Evolutionary conservation across 805 yeast species (phyloP), one percentile per base, ranked within the genome.

Genomic region (Wickerhamiella cacticola): DNA sequence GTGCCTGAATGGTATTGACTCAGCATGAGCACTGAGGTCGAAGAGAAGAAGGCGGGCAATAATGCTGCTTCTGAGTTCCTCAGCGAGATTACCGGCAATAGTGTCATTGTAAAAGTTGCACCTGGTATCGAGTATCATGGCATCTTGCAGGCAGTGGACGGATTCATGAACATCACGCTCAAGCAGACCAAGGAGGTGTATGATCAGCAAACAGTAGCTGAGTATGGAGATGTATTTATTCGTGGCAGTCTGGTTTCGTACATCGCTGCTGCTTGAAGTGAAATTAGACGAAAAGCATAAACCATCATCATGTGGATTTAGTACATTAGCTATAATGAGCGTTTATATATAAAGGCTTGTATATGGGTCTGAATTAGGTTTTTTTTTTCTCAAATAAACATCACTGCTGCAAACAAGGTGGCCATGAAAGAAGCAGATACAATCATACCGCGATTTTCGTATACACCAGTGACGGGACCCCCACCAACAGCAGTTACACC

Each of bases 161-260:
- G 97, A 7, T 92, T 80, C 68, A 87, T 92, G 96, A 92, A 92
- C 66, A 81, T 92, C 43, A 94, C 89, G 1, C 71, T 92, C 54
- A 86, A 82, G 48, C 73, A 79, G 52, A 78, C 94, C 3, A 71
- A 76, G 41, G 98, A 92, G 60, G 63, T 66, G 40, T 75, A 76
- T 28, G 66, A 68, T 46, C 74, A 74, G 5, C 69, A 70, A 41
- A 59, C 62, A 39, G 74, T 72, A 31, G 75, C 72, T 52, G 67
- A 65, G 23, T 80, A 77, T 52, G 84, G 84, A 26, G 94, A 84
- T 63, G 87, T 84, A 24, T 86, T 86, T 60, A 76, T 86, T 55
- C 76, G 95, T 64, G 95, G 95, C 33, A 85, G 84, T 60, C 81
- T 82, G 61, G 65, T 63, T 16, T 50, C 56, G 43, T 63, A 60